Conservation (phyloP, 1,139 yeast species). For the Zygotorulaspora mrakii region DNA sequence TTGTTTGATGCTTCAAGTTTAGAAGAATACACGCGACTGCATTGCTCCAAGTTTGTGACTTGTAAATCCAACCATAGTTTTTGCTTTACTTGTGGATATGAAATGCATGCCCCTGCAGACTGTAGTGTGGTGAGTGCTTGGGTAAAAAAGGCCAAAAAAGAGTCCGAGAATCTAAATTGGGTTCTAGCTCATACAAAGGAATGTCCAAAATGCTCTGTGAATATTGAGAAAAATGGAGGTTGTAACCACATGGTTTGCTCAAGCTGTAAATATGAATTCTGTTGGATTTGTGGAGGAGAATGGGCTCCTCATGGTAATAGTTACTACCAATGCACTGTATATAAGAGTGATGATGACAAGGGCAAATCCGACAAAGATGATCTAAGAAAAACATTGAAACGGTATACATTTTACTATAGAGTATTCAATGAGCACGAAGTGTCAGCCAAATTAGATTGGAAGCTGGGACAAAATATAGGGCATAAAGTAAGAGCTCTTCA, state of each 20-base stretch:
- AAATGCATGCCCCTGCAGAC: conserved; percentile 81
- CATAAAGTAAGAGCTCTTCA: conserved; percentile 63
- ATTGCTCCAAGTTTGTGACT: conserved; percentile 58
- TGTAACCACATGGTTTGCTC: conserved; percentile 94
- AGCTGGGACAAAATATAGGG: conserved; percentile 60
- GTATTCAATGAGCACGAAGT: conserved; percentile 74
- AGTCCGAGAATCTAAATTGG: conserved; percentile 88
- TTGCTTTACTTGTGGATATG: conserved; percentile 73
- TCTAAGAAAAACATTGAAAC: conserved; percentile 47
- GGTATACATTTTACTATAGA: conserved; percentile 75
- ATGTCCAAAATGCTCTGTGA: conserved; percentile 57
- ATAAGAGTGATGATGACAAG: conserved; percentile 43
- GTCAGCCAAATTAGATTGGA: conserved; percentile 70
- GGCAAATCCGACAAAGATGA: conserved; percentile 31
- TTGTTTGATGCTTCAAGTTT: conserved; percentile 38
- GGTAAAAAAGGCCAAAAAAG: conserved; percentile 80
- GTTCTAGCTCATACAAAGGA: conserved; percentile 80
- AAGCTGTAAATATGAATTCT: conserved; percentile 73
- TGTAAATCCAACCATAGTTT: conserved; percentile 69
- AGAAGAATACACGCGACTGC: conserved; percentile 34
- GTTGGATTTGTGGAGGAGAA: conserved; percentile 85
- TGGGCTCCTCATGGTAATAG: conserved; percentile 73
- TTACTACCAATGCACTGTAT: conserved; percentile 59
- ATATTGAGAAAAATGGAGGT: conserved; percentile 84
- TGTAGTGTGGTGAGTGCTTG: conserved; percentile 68